phyloP scores from a whole-genome alignment of 768 basidiomycete genomes.

The Suillus subalutaceus region DNA sequence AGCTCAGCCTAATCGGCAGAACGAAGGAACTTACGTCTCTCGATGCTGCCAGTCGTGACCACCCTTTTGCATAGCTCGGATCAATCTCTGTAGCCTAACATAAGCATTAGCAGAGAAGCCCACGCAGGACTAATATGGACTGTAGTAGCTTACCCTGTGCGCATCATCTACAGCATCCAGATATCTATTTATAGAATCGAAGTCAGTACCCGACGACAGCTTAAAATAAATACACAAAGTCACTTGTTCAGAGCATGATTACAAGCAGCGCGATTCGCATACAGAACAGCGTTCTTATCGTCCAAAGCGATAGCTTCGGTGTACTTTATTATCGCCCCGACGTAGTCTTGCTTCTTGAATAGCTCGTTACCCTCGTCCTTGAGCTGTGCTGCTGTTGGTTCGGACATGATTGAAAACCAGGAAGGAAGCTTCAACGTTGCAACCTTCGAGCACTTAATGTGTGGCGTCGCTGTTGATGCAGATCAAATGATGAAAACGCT shows the following conservation, averaged over 20 bases:
- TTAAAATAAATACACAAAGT: background rate
- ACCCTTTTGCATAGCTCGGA: slow-evolving; percentile 45
- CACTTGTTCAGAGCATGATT: slow-evolving; percentile 40
- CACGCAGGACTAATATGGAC: background rate
- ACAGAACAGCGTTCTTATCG: slow-evolving; percentile 42
- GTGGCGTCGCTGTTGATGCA: background rate
- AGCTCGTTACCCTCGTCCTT: slow-evolving; percentile 47
- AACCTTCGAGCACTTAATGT: background rate
- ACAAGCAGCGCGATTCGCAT: slow-evolving; percentile 49
- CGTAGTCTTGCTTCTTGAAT: slow-evolving; percentile 36
- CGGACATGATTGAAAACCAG: slow-evolving; percentile 3
- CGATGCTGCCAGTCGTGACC: slow-evolving; percentile 42
- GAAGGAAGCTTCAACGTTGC: background rate
- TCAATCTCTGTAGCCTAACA: slow-evolving; percentile 41
- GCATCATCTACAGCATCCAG: slow-evolving; percentile 13
- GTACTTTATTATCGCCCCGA: slow-evolving; percentile 42
- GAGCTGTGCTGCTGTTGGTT: slow-evolving; percentile 21
- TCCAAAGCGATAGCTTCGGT: slow-evolving; percentile 44
- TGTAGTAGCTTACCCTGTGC: background rate
- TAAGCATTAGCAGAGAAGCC: background rate
- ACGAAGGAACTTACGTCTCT: slow-evolving; percentile 23
- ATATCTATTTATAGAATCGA: slow-evolving; percentile 6
- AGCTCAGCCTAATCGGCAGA: background rate
- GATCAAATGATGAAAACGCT: background rate
- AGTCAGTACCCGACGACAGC: background rate